Percentiles rank a stretch among this genome's conserved stretches.
These are phyloP conservation scores for Raffaelea ambrosiae DNA, from an alignment of 2,329 filamentous ascomycete genomes.

Conservation along the genomic window DNA sequence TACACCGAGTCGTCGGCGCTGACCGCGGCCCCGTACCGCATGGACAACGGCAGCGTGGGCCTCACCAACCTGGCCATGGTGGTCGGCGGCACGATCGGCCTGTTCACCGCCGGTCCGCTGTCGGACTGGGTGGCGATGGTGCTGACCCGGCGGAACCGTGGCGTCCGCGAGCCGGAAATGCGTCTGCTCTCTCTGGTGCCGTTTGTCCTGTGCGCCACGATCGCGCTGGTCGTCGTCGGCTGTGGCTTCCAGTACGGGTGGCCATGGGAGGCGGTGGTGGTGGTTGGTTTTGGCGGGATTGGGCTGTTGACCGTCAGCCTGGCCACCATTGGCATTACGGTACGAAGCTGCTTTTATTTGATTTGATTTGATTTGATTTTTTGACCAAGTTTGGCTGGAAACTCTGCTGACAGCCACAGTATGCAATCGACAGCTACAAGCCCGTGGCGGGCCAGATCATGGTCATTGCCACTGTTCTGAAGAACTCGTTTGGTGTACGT, in stretches of 20 bases:
- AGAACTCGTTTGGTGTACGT: slow-evolving; percentile 40
- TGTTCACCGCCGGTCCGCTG: slow-evolving; percentile 31
- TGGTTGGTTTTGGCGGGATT: slow-evolving; percentile 33
- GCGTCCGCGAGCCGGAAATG: slow-evolving; percentile 38
- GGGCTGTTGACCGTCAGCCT: slow-evolving; percentile 33
- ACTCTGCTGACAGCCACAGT: no score
- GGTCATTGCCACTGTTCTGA: slow-evolving; percentile 54
- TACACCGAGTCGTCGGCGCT: slow-evolving; percentile 40
- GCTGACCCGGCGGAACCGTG: slow-evolving; percentile 27
- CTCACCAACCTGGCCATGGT: slow-evolving; percentile 39
- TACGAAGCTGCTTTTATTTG: no score
- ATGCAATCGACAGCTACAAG: slow-evolving; percentile 57
- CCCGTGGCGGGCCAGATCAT: slow-evolving; percentile 53
- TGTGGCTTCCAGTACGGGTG: slow-evolving; percentile 37
- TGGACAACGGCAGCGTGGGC: slow-evolving; percentile 32
- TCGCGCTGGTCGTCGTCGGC: slow-evolving; percentile 34
- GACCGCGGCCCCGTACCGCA: slow-evolving; percentile 33
- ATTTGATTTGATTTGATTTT: no score
- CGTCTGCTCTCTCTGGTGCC: slow-evolving; percentile 32
- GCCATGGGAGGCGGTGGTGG: slow-evolving; percentile 37
- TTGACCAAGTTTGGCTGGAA: no score
- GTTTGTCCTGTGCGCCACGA: slow-evolving; percentile 33
- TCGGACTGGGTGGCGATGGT: slow-evolving; percentile 32
- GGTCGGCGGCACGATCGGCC: slow-evolving; percentile 30
- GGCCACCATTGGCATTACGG: slow-evolving; percentile 46